Evolutionary conservation across 2,329 filamentous ascomycete genomes (phyloP).

Genomic region (Paraconiothyrium sp.): DNA sequence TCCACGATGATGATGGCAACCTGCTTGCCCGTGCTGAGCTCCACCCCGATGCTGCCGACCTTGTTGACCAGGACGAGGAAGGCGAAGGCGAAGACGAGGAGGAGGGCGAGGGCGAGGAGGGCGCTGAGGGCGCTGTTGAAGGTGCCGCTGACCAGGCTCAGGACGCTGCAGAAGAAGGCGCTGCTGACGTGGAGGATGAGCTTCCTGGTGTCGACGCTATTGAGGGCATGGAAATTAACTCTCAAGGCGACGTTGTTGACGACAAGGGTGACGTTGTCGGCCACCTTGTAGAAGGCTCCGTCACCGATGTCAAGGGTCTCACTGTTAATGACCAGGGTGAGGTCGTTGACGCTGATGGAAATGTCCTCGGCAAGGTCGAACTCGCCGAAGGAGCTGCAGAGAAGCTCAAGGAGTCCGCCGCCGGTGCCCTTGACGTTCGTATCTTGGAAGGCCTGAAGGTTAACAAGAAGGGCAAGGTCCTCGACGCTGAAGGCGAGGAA

Average conservation of each 20-base stretch:
- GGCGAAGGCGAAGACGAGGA: constrained; percentile 35
- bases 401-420: constrained; percentile 54
- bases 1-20: constrained; percentile 64
- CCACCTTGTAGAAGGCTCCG: constrained; percentile 57
- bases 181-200: constrained; percentile 55
- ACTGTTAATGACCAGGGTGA: constrained; percentile 62
- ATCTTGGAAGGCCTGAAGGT: constrained; percentile 64
- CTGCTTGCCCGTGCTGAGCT: constrained; percentile 63
- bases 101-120: constrained; percentile 23
- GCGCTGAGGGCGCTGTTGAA: constrained; percentile 10
- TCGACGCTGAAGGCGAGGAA: constrained; percentile 61
- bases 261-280: constrained; percentile 61
- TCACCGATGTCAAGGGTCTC: constrained; percentile 59
- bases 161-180: constrained; percentile 37
- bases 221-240: constrained; percentile 61
- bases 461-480: constrained; percentile 66
- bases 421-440: constrained; percentile 55
- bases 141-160: constrained; percentile 34
- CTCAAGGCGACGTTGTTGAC: constrained; percentile 60
- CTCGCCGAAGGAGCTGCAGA: constrained; percentile 60
- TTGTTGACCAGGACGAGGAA: constrained; percentile 47
- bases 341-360: constrained; percentile 61
- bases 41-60: constrained; percentile 56
- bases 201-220: constrained; percentile 62
- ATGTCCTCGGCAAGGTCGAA: constrained; percentile 61